Base-by-base conservation (phyloP, 495 filamentous ascomycete species). In the Neurospora sp. region DNA sequence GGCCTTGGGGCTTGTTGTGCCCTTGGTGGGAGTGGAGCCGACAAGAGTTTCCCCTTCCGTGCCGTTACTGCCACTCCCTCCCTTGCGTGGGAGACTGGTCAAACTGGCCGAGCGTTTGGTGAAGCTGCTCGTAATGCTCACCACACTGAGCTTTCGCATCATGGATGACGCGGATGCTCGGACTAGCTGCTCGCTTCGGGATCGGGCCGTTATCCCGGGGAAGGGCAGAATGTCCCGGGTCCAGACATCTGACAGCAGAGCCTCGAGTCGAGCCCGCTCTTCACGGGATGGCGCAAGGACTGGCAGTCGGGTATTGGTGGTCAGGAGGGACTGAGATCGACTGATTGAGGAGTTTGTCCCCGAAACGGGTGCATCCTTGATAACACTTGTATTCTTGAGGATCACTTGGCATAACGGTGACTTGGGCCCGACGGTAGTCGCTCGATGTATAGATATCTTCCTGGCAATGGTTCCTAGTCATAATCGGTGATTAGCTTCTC, bases 301-400 rank as follows among this genome's bases (percentile, higher is more conserved):
- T n/a, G 88, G 87, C 36, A 91, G 84, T 39, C 88, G 87, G 69
- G 75, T 75, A 75, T 88, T 89, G 2, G 90, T 88, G 31, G 87
- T 89, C 21, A 92, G 81, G 62, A 93, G 84, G 5, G 92, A 94
- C 70, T 91, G 89, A 11, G 92, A 94, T 54, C 92, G 85, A 73
- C 88, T 89, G 71, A 94, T 88, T 70, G 83, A 81, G 11, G 87
- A 78, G 15, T 81, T 77, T n/a, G 81, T 77, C 37, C 83, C 40
- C 70, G 81, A 73, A 62, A 77, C 73, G 11, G 81, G 72, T 59
- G 80, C 81, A 69, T 89, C 88, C 73, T 91, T 90, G 34, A 89
- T 86, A 24, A 88, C 89, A 78, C 91, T 90, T 2, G 96, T 98
- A 76, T 96, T 97, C 77, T 92, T 94, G 78, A 99, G 94, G 43